phyloP scores from a whole-genome alignment of 1,284 basidiomycete species.

The Coniferiporia weirii region DNA sequence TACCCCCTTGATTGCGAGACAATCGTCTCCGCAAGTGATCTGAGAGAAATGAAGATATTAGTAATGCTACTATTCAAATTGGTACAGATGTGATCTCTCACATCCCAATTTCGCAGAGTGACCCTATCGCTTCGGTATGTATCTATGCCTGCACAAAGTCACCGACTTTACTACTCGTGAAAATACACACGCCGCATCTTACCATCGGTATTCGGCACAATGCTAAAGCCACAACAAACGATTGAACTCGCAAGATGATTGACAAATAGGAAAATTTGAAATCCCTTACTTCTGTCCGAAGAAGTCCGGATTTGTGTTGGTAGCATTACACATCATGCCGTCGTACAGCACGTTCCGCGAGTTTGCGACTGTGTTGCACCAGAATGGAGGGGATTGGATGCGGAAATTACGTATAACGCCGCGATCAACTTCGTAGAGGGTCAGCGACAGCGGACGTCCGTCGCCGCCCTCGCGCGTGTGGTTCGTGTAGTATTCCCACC shows the following conservation, averaged over 20 bases:
- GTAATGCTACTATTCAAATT: not conserved
- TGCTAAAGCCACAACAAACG: constrained; percentile 28
- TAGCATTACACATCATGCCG: constrained; percentile 60
- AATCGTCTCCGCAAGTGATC: constrained; percentile 42
- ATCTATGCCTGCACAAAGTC: constrained; percentile 41
- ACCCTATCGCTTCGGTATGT: constrained; percentile 54
- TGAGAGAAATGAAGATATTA: constrained; percentile 13
- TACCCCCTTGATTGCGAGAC: constrained; percentile 28
- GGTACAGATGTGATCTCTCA: constrained; percentile 20
- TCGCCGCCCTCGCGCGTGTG: constrained; percentile 48
- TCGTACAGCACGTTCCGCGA: constrained; percentile 53
- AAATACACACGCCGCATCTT: not conserved
- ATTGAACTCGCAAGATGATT: too few species aligned
- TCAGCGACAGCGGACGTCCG: constrained; percentile 57
- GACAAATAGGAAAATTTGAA: too few species aligned
- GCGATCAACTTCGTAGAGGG: constrained; percentile 44
- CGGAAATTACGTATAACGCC: constrained; percentile 47
- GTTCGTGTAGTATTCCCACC: constrained; percentile 46
- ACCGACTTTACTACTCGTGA: not conserved
- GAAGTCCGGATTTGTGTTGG: constrained; percentile 48
- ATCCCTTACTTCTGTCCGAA: constrained; percentile 43
- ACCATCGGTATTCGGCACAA: constrained; percentile 65
- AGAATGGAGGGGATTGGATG: constrained; percentile 59
- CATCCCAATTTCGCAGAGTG: constrained; percentile 50
- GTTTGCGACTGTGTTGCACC: constrained; percentile 56